These are phyloP conservation scores for Hawksworthiomyces lignivorus DNA, from an alignment of 2,329 filamentous ascomycete genomes.

Conservation along the genomic window DNA sequence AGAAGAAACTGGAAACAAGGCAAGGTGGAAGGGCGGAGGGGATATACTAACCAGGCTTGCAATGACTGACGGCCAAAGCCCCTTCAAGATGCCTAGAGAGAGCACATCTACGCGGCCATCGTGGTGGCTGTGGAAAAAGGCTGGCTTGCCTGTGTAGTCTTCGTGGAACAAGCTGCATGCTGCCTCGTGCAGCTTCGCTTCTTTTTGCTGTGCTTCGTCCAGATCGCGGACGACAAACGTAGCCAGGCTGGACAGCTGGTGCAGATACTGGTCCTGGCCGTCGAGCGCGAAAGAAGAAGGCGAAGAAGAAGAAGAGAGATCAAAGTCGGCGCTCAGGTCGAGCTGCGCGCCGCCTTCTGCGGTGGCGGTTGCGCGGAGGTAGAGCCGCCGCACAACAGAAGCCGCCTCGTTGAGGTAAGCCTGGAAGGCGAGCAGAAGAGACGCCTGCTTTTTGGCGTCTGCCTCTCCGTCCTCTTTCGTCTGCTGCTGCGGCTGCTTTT, in stretches of 20 bases:
- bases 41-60: conserved; percentile 17
- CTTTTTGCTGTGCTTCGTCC: conserved; percentile 19
- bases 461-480: not conserved
- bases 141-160: not conserved
- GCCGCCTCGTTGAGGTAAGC: conserved; percentile 32
- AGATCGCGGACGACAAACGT: conserved; percentile 22
- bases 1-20: too few species aligned
- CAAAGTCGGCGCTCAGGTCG: conserved; percentile 14
- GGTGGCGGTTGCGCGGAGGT: conserved; percentile 29
- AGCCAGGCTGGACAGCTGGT: conserved; percentile 22
- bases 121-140: conserved; percentile 14
- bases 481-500: not conserved
- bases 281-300: not conserved
- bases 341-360: not conserved
- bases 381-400: conserved; percentile 31
- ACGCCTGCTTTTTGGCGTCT: not conserved
- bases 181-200: conserved; percentile 17
- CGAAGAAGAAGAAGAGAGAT: conserved; percentile 8
- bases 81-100: conserved; percentile 22
- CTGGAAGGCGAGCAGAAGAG: conserved; percentile 17
- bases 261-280: conserved; percentile 15
- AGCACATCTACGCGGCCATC: conserved; percentile 16
- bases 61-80: conserved; percentile 21
- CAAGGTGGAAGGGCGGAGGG: too few species aligned
- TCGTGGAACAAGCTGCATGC: conserved; percentile 20